Evolutionary conservation across 140 eudicot species (phyloP), one percentile per base, ranked within the genome.

Genomic region (Senecio squalidus): DNA sequence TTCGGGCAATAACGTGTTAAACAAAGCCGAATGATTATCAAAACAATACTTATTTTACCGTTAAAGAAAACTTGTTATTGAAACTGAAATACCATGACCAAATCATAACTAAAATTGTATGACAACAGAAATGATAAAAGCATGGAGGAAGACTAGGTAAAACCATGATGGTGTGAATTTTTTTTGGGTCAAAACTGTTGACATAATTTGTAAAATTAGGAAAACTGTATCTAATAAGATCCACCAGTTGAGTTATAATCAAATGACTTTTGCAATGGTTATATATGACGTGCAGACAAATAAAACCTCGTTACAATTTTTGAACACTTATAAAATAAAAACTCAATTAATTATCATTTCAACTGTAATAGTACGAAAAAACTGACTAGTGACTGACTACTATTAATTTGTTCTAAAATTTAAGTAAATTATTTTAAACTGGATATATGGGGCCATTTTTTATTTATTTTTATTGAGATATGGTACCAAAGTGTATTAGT

Each of bases 401-500:
- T n/a, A n/a, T n/a, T n/a, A n/a, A n/a, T n/a, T n/a, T n/a, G n/a
- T n/a, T 33, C 0, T 3, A 3, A 33, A 0, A n/a, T n/a, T n/a
- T 0, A 34, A 34, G 40, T 34, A 34, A 34, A 34, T 7, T 7
- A 34, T 0, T 0, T 13, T 16, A 36, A 6, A 33, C n/a, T 52
- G 43, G 36, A 8, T 70, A 9, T 28, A 51, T 61, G 52, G 56
- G 70, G 16, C 64, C 50, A 20, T 28, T 43, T 36, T 11, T 16
- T 6, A 0, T 15, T 36, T 16, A 9, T 1, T 10, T 38, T 16
- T n/a, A 27, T 38, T 5, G 20, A 28, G 36, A 45, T 15, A 22
- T 21, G 33, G 49, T n/a, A n/a, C 43, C 43, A 36, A 43, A 23
- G 47, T 62, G 53, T 28, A 30, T 33, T 31, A 11, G 21, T 6